Evolutionary conservation across 305 asterid species (phyloP).

Genomic region (Fraxinus dipetala): DNA sequence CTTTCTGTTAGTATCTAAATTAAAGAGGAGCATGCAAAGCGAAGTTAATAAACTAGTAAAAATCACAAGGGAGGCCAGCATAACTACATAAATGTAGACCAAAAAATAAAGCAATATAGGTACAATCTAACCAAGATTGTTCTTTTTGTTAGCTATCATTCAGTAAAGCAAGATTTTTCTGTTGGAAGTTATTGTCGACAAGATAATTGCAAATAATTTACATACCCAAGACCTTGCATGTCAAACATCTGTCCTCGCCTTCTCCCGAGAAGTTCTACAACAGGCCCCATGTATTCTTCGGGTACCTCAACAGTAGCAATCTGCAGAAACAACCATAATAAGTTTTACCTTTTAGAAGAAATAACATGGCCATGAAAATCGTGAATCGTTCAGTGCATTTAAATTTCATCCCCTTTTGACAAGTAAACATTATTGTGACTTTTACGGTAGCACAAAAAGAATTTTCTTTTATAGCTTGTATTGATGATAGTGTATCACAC

Average conservation of each 20-base stretch:
- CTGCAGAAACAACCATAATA: conserved; percentile 40
- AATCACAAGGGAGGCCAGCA: background rate
- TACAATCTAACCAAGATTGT: background rate
- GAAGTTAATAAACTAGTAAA: background rate
- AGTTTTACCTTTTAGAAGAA: conserved; percentile 4
- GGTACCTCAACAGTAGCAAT: conserved; percentile 92
- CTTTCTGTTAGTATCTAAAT: background rate
- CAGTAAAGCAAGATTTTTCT: conserved; percentile 11
- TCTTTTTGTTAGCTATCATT: background rate
- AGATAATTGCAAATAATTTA: background rate
- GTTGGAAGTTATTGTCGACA: background rate
- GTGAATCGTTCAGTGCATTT: background rate
- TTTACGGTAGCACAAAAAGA: background rate
- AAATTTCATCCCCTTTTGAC: background rate
- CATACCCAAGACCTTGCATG: conserved; percentile 91
- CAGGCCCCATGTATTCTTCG: conserved; percentile 88
- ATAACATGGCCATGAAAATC: background rate
- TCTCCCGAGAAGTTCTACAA: conserved; percentile 94
- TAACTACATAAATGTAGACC: background rate
- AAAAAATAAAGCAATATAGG: background rate
- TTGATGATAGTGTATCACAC: background rate
- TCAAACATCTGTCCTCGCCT: conserved; percentile 96
- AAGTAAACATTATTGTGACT: background rate
- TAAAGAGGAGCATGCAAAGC: background rate
- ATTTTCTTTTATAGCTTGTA: background rate